A percentile compares a stretch with the other conserved stretches of the same genome.
Evolutionary conservation across 768 basidiomycete species (phyloP).

Genomic region (Lentinula detonsa): DNA sequence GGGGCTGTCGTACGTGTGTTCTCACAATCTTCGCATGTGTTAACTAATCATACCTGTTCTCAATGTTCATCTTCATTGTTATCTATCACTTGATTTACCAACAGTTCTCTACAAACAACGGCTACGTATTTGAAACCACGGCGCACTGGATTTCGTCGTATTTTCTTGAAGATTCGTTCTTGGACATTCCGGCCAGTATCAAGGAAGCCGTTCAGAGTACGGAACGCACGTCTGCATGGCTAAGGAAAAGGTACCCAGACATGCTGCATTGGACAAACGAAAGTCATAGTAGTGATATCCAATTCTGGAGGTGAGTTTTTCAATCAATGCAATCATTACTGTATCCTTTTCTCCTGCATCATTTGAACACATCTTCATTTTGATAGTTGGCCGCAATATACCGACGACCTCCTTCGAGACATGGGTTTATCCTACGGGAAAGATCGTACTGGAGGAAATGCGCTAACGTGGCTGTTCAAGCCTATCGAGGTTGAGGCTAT

Average conservation of each 20-base stretch:
- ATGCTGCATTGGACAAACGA: constrained; percentile 23
- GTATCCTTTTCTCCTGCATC: not conserved
- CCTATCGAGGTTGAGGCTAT: constrained; percentile 3
- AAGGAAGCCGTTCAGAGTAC: constrained; percentile 40
- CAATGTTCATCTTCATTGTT: not conserved
- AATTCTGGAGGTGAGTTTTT: constrained; percentile 3
- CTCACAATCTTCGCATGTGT: not conserved
- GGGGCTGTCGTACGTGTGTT: constrained; percentile 45
- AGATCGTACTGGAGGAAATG: constrained; percentile 4
- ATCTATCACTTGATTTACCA: not conserved
- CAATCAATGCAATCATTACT: too few species aligned
- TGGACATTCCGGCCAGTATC: constrained; percentile 39
- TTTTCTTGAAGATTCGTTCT: constrained; percentile 44
- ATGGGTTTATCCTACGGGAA: constrained; percentile 4
- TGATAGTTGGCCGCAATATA: constrained; percentile 5
- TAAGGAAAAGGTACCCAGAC: constrained; percentile 48
- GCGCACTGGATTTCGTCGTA: constrained; percentile 66
- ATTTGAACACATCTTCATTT: not conserved
- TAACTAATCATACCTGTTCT: not conserved
- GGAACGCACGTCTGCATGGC: constrained; percentile 45
- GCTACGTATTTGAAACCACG: constrained; percentile 46
- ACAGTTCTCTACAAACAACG: constrained; percentile 51
- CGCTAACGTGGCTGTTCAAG: constrained; percentile 5
- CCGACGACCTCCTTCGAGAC: constrained; percentile 5
- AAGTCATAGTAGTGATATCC: constrained; percentile 7